Percentiles rank a stretch among this genome's conserved stretches.
phyloP scores from a whole-genome alignment of 768 basidiomycete genomes.

The Tricholoma terreum region DNA sequence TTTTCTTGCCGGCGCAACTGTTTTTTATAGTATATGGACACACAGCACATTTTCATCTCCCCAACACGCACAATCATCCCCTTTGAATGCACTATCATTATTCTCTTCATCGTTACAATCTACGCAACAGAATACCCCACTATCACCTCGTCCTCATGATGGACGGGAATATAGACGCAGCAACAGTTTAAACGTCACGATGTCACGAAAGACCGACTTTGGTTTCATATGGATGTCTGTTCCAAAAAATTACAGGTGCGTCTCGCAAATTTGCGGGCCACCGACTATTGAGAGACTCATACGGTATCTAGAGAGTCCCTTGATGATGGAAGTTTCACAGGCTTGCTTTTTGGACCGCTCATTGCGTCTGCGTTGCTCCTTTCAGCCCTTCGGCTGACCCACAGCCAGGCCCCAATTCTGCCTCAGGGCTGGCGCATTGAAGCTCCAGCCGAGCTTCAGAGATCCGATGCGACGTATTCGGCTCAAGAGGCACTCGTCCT shows the following conservation, averaged over 20 bases:
- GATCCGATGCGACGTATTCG: slow-evolving; percentile 37
- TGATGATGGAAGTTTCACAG: slow-evolving; percentile 86
- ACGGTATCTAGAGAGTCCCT: slow-evolving; percentile 54
- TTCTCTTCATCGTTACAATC: slow-evolving; percentile 11
- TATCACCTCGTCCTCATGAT: slow-evolving; percentile 44
- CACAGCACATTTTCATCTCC: slow-evolving; percentile 44
- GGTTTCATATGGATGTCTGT: slow-evolving; percentile 90
- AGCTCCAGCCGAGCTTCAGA: slow-evolving; percentile 53
- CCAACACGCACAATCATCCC: slow-evolving; percentile 12
- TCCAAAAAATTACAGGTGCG: slow-evolving; percentile 78
- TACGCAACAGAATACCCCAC: slow-evolving; percentile 22
- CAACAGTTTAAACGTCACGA: slow-evolving; percentile 12
- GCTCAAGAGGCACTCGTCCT: slow-evolving; percentile 54
- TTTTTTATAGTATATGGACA: slow-evolving; percentile 60
- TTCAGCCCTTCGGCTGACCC: slow-evolving; percentile 39
- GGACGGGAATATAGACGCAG: slow-evolving; percentile 44
- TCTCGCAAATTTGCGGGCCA: background rate
- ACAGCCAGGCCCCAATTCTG: slow-evolving; percentile 30
- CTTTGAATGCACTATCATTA: slow-evolving; percentile 14
- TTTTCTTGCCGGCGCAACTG: slow-evolving; percentile 48
- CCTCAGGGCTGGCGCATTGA: slow-evolving; percentile 80
- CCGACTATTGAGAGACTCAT: slow-evolving; percentile 6
- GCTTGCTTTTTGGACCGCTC: slow-evolving; percentile 79
- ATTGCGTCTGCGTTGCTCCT: slow-evolving; percentile 69
- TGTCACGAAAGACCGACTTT: slow-evolving; percentile 47